These are phyloP conservation scores for Xylaria scruposa DNA, from an alignment of 495 filamentous ascomycete genomes.

Conservation along the genomic window DNA sequence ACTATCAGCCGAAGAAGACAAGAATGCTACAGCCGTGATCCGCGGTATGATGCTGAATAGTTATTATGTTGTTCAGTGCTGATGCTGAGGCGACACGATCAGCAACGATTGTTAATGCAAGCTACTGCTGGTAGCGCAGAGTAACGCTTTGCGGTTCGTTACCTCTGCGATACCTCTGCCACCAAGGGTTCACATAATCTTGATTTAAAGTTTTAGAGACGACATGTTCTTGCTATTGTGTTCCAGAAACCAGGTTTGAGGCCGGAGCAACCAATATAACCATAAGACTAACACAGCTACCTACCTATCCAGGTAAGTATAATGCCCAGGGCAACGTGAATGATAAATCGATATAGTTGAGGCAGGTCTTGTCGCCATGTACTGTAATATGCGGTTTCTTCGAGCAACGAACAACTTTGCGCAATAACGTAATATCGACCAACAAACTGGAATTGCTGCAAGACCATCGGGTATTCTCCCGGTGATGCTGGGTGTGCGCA, in stretches of 20 bases:
- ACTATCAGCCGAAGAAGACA: not conserved
- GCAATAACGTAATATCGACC: no score
- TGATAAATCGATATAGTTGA: not conserved
- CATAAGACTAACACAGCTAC: not conserved
- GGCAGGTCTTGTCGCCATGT: not conserved
- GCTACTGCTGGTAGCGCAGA: not conserved
- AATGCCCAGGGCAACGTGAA: not conserved
- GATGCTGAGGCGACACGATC: not conserved
- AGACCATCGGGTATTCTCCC: no score
- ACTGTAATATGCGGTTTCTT: not conserved
- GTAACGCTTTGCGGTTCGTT: not conserved
- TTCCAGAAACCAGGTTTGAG: not conserved
- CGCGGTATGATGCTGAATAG: not conserved
- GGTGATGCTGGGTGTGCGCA: not conserved
- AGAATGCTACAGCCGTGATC: not conserved
- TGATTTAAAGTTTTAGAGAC: not conserved
- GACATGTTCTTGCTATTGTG: not conserved
- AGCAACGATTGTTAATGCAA: conserved; percentile 1
- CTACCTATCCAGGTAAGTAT: not conserved
- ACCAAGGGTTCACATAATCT: not conserved
- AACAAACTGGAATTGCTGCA: no score
- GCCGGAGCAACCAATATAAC: conserved; percentile 1
- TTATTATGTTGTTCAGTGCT: not conserved
- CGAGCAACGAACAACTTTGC: no score
- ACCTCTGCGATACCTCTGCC: not conserved